Evolutionary conservation across 192 early-diverging fungal genomes (phyloP).

Genomic region (Haplosporangium gracile): DNA sequence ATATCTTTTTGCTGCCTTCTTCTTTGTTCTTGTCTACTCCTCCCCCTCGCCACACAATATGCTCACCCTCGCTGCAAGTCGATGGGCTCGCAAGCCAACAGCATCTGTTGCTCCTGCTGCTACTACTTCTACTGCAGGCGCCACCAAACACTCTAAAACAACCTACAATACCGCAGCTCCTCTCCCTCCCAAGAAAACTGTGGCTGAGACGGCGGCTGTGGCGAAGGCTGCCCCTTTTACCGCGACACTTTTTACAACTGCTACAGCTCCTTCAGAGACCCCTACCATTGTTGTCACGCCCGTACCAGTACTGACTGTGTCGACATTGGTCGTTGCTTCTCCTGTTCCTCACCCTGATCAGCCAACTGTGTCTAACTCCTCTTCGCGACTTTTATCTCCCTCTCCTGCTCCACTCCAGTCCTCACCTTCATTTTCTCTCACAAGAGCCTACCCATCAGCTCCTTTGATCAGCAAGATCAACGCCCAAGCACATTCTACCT

Average conservation of each 20-base stretch:
- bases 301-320: background rate
- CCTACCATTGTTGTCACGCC: background rate
- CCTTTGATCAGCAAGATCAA: slow-evolving; percentile 5
- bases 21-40: background rate
- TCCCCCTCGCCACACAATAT: background rate
- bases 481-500: background rate
- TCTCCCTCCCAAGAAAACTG: too few species aligned
- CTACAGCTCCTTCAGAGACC: too few species aligned
- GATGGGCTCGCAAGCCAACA: background rate
- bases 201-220: background rate
- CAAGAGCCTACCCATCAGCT: background rate
- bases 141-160: background rate
- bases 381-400: background rate
- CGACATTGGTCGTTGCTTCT: background rate
- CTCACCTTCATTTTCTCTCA: background rate
- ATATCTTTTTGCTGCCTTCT: background rate
- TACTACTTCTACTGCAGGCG: background rate
- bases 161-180: too few species aligned
- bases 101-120: background rate
- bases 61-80: background rate
- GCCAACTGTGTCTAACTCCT: background rate
- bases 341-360: background rate
- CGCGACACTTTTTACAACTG: background rate
- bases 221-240: background rate
- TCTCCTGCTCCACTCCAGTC: background rate